Base-by-base conservation (phyloP, 768 basidiomycete genomes). In the Suillus lakei region DNA sequence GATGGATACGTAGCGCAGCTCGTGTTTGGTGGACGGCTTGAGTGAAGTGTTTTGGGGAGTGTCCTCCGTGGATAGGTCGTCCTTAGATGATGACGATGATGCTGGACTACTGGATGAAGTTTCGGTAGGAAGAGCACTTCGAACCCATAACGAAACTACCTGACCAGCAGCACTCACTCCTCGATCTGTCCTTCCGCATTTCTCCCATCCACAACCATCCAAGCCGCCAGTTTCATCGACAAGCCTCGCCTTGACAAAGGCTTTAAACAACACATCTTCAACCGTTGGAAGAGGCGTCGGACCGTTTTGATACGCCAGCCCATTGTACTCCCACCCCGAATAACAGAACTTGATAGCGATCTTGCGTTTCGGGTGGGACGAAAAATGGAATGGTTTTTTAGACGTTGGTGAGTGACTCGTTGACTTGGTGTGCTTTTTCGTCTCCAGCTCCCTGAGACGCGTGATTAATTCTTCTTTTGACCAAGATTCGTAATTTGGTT, bases 161-260 rank as follows among this genome's bases (percentile, higher is more conserved):
- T 99, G 97, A 4, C 95, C 96, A 9, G 91, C 92, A 44, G 91
- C 93, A 74, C 95, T 97, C 65, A 99, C 98, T 0, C 97, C 96
- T 23, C 91, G 85, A 82, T 99, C 98, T 32, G 98, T 99, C 72
- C 98, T 80, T 15, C 98, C 97, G 76, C 98, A 98, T 69, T 87
- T 85, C 73, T 92, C 89, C 89, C 93, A 99, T 41, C 87, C 92
- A 72, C 95, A 96, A 0, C 93, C 96, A 18, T 96, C 91, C 63
- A 91, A 80, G 5, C 94, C 93, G 5, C 79, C 84, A 4, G 83
- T 85, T 1, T 83, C 83, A 72, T 97, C 93, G 13, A 99, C 86
- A 51, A 99, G 80, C 58, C 88, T 83, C 0, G 92, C 85, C 69
- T 90, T 89, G 46, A 86, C 89, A 64, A 99, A 80, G 0, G 95